These are phyloP conservation scores for Annulohypoxylon truncatum DNA, from an alignment of 2,329 filamentous ascomycete genomes.

Conservation along the genomic window DNA sequence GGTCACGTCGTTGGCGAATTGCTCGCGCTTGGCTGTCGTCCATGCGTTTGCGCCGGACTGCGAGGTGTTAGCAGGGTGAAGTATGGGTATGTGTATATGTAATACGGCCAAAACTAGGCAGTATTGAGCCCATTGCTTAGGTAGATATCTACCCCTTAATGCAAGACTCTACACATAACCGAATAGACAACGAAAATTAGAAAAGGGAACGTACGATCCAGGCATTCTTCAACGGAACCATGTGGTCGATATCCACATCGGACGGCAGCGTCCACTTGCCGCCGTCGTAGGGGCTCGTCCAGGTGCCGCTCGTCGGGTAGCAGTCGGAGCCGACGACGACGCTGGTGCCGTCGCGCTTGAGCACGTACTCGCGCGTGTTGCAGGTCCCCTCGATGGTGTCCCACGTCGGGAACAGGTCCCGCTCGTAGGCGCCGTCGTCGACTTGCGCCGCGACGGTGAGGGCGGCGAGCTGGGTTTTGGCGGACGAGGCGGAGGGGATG, in stretches of 20 bases:
- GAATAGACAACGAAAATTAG: not conserved
- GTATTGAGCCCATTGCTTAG: not conserved
- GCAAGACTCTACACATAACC: not conserved
- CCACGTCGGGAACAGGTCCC: conserved; percentile 79
- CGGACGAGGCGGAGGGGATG: conserved; percentile 69
- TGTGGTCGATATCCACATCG: conserved; percentile 85
- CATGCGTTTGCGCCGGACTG: conserved; percentile 77
- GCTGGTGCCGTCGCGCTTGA: conserved; percentile 76
- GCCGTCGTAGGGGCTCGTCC: conserved; percentile 80
- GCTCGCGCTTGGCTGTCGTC: conserved; percentile 74
- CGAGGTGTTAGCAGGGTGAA: not conserved
- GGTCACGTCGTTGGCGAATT: conserved; percentile 81
- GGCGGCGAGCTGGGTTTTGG: conserved; percentile 66
- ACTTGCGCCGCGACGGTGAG: conserved; percentile 69
- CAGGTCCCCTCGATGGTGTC: conserved; percentile 72
- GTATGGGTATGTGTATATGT: no score
- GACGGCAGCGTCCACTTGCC: conserved; percentile 73
- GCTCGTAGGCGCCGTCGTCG: conserved; percentile 68
- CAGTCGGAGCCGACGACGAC: conserved; percentile 72
- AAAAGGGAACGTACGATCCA: conserved; percentile 69
- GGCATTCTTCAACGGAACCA: conserved; percentile 83
- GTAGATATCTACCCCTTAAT: not conserved
- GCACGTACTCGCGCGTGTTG: conserved; percentile 78
- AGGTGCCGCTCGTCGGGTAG: conserved; percentile 72
- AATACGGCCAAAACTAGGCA: no score